Evolutionary conservation across 208 protist genomes (phyloP).

Genomic region (Naegleria lovaniensis): DNA sequence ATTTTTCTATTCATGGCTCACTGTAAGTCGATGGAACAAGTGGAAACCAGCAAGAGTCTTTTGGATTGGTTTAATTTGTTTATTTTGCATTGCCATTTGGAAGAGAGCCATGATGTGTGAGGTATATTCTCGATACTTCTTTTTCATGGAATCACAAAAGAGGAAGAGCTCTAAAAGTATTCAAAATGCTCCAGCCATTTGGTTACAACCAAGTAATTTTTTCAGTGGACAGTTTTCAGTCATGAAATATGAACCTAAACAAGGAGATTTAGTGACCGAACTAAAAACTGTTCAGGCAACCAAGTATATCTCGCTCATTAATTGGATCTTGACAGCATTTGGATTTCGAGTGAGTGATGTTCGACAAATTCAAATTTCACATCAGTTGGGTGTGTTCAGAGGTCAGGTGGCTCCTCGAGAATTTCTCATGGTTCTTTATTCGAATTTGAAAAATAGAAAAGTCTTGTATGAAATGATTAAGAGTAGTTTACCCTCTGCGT

Average conservation of each 20-base stretch:
- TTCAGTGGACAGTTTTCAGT: not conserved
- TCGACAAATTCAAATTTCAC: not conserved
- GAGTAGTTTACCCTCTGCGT: not conserved
- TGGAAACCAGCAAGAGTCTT: not conserved
- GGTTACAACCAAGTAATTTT: slow-evolving; percentile 11
- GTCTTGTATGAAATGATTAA: not conserved
- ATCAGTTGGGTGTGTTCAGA: not conserved
- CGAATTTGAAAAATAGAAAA: not conserved
- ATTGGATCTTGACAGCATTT: not conserved
- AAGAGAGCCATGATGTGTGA: slow-evolving; percentile 18
- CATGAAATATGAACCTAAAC: slow-evolving; percentile 11
- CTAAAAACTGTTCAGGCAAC: not conserved
- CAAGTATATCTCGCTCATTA: not conserved
- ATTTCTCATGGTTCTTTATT: not conserved
- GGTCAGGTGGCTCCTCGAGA: not conserved
- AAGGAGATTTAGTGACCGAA: not conserved
- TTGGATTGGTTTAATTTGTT: not conserved
- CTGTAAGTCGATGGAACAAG: not conserved
- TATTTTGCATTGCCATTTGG: not conserved
- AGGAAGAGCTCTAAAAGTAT: not conserved
- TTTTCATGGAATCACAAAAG: slow-evolving; percentile 4
- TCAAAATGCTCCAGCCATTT: not conserved
- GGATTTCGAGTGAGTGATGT: not conserved
- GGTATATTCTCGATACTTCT: not conserved
- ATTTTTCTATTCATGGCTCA: not conserved